Percentiles rank a stretch among this genome's conserved stretches.
Conservation (phyloP, 257 asterid species). For the Solanum etuberosum region DNA sequence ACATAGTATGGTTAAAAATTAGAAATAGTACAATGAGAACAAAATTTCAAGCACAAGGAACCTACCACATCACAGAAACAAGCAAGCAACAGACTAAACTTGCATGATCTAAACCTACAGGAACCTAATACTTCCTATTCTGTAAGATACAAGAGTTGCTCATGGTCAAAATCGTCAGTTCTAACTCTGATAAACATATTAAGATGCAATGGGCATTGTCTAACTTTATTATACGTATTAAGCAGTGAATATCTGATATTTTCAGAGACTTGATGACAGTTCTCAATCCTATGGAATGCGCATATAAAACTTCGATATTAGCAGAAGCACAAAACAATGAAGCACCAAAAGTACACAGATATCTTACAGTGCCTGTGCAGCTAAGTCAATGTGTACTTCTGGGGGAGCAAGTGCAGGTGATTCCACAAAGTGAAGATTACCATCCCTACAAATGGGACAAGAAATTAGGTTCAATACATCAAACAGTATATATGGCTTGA, state of each 20-base stretch:
- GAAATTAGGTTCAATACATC: not conserved
- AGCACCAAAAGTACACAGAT: not conserved
- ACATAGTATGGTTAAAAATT: not conserved
- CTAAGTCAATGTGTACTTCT: slow-evolving; percentile 75
- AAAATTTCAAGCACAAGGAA: not conserved
- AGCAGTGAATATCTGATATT: not conserved
- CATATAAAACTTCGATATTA: not conserved
- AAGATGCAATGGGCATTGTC: not conserved
- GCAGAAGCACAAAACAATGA: not conserved
- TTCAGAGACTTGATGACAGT: not conserved
- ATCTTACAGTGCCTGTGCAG: slow-evolving; percentile 55
- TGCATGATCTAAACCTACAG: not conserved
- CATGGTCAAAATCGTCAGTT: not conserved
- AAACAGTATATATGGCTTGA: not conserved
- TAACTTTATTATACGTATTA: not conserved
- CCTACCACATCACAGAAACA: not conserved
- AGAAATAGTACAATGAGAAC: not conserved
- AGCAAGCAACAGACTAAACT: not conserved
- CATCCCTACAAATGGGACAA: slow-evolving; percentile 24
- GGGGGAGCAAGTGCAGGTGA: slow-evolving; percentile 91
- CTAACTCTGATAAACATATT: not conserved
- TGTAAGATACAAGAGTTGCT: not conserved
- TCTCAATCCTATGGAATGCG: not conserved
- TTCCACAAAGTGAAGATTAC: slow-evolving; percentile 75
- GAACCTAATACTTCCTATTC: not conserved